Percentiles rank a stretch among this genome's conserved stretches.
These are phyloP conservation scores for Bipolaris zeicola DNA, from an alignment of 2,329 filamentous ascomycete species.

Conservation along the genomic window DNA sequence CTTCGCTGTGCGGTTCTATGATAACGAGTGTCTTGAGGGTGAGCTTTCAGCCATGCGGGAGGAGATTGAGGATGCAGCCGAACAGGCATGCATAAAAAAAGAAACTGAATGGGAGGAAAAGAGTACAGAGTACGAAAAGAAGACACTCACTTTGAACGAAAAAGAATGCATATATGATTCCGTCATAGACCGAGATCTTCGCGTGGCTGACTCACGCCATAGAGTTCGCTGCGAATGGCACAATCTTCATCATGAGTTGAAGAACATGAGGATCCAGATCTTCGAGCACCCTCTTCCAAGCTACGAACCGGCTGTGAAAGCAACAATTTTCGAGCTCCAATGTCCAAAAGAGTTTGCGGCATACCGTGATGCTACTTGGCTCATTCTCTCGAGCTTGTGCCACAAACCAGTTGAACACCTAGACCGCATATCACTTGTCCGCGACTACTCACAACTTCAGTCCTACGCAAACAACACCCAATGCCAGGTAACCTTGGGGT, in stretches of 20 bases:
- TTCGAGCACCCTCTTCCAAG: conserved; percentile 59
- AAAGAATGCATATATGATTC: conserved; percentile 41
- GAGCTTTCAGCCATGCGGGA: conserved; percentile 39
- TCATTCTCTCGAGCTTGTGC: conserved; percentile 51
- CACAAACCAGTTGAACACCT: conserved; percentile 5
- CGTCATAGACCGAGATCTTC: conserved; percentile 21
- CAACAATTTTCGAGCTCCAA: conserved; percentile 59
- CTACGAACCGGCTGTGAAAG: conserved; percentile 44
- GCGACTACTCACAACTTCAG: conserved; percentile 42
- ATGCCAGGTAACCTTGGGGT: conserved; percentile 50
- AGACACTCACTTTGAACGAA: conserved; percentile 33
- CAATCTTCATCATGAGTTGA: conserved; percentile 42
- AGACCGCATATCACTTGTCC: conserved; percentile 28
- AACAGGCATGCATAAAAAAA: conserved; percentile 41
- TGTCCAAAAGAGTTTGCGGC: conserved; percentile 53
- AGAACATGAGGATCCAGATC: conserved; percentile 52
- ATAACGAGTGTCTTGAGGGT: conserved; percentile 31
- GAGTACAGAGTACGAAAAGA: conserved; percentile 23
- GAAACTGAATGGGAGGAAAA: conserved; percentile 46
- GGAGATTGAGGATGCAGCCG: conserved; percentile 46
- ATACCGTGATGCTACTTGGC: conserved; percentile 62
- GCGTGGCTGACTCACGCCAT: conserved; percentile 12
- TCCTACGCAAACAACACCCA: conserved; percentile 21
- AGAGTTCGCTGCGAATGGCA: conserved; percentile 54
- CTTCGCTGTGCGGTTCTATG: conserved; percentile 56